phyloP scores from a whole-genome alignment of 2,329 filamentous ascomycete genomes.

The Aspergillus floridensis region DNA sequence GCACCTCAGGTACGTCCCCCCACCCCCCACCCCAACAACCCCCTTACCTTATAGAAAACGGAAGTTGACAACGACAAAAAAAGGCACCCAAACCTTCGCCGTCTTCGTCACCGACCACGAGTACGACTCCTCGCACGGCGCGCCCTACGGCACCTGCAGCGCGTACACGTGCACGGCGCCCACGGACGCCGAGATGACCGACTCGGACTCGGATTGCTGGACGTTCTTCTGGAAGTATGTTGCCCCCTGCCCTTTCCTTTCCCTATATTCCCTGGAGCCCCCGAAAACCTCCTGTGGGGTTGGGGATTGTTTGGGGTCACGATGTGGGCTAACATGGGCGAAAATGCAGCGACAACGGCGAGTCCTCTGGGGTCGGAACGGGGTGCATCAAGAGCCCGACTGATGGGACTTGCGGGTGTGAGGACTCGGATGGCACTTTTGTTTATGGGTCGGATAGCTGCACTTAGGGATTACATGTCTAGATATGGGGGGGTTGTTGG shows the following conservation, averaged over 20 bases:
- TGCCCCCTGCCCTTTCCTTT: too few species aligned
- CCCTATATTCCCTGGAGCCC: too few species aligned
- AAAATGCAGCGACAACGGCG: constrained; percentile 14
- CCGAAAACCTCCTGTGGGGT: too few species aligned
- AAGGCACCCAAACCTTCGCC: constrained; percentile 36
- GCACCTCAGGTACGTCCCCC: constrained; percentile 21
- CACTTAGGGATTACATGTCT: background rate
- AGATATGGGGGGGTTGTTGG: too few species aligned
- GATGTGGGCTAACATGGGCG: background rate
- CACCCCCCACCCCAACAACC: too few species aligned
- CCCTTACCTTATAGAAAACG: background rate
- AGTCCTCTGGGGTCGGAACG: constrained; percentile 20
- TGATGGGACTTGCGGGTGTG: constrained; percentile 43
- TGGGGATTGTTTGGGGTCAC: background rate
- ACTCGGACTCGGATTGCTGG: constrained; percentile 40
- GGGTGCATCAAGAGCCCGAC: constrained; percentile 42
- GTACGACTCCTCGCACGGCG: constrained; percentile 45
- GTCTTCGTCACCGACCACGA: constrained; percentile 45
- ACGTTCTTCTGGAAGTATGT: constrained; percentile 40
- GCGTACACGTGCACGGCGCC: constrained; percentile 44
- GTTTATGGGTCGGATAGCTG: constrained; percentile 30
- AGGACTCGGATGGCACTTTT: constrained; percentile 42
- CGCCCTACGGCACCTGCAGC: constrained; percentile 49
- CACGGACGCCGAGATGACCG: constrained; percentile 26
- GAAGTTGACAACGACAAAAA: background rate